Evolutionary conservation across 164 flowering plant genomes (phyloP).

Genomic region (Kingdonia uniflora): DNA sequence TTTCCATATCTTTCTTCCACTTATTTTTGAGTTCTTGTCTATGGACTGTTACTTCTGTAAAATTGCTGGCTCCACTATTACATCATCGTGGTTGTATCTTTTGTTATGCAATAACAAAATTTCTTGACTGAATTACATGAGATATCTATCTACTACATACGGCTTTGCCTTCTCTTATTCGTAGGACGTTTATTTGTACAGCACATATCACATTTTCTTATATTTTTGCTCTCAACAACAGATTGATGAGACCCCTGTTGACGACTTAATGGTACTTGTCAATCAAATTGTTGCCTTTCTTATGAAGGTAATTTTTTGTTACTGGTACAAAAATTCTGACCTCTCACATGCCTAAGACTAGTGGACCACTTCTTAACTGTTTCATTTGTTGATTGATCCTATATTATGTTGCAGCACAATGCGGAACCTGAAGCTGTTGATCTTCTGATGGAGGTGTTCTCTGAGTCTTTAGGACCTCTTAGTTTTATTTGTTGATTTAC

Average conservation of each 20-base stretch:
- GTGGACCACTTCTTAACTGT: not conserved
- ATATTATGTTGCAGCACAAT: conserved; percentile 63
- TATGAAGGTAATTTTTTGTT: conserved; percentile 63
- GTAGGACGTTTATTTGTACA: too few relatives aligned
- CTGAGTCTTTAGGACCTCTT: conserved; percentile 1
- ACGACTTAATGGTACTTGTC: conserved; percentile 90
- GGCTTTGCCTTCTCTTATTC: too few relatives aligned
- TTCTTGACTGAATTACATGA: too few relatives aligned
- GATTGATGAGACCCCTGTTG: conserved; percentile 61
- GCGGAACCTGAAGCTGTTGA: conserved; percentile 98
- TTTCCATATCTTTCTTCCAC: too few relatives aligned
- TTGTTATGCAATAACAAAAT: too few relatives aligned
- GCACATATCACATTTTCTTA: too few relatives aligned
- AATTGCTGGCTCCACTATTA: too few relatives aligned
- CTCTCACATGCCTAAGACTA: not conserved
- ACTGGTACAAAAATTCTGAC: not conserved
- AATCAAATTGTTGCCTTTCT: conserved; percentile 92
- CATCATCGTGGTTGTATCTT: too few relatives aligned
- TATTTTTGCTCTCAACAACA: too few relatives aligned
- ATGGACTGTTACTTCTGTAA: too few relatives aligned
- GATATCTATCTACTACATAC: too few relatives aligned
- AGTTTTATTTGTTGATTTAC: not conserved
- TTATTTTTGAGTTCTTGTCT: too few relatives aligned
- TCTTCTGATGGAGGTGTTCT: conserved; percentile 87
- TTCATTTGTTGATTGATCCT: not conserved